Percentiles rank a stretch among this genome's conserved stretches.
These are phyloP conservation scores for Diospyros lotus DNA, from an alignment of 148 eudicot species.

Conservation along the genomic window DNA sequence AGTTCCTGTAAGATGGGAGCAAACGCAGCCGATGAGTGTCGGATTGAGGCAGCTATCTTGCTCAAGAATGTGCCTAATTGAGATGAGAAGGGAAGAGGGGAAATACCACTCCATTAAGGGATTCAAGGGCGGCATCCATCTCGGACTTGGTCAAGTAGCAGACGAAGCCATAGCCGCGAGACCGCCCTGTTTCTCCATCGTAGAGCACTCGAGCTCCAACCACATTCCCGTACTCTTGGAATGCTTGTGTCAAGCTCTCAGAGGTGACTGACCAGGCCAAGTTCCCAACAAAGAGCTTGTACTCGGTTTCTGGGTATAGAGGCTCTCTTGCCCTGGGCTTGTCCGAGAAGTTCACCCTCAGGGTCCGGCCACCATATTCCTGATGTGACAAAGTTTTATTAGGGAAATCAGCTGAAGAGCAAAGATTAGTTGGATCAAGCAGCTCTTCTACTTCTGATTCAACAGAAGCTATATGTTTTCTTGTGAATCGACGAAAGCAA, in stretches of 20 bases:
- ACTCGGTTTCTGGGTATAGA: conserved; percentile 80
- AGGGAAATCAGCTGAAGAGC: not conserved
- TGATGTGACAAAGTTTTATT: conserved; percentile 19
- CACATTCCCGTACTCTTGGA: conserved; percentile 60
- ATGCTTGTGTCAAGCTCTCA: conserved; percentile 57
- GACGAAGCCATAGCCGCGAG: conserved; percentile 93
- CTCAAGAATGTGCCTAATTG: not conserved
- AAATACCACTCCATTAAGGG: conserved; percentile 83
- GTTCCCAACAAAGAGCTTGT: conserved; percentile 87
- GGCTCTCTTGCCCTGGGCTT: conserved; percentile 71
- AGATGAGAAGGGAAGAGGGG: not conserved
- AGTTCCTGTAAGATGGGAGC: conserved; percentile 46
- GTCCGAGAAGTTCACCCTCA: conserved; percentile 87
- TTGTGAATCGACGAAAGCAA: not conserved
- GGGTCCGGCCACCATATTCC: conserved; percentile 80
- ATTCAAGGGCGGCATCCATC: conserved; percentile 76
- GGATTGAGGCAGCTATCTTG: no score
- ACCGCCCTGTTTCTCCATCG: conserved; percentile 90
- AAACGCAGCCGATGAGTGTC: no score
- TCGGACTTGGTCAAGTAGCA: conserved; percentile 49
- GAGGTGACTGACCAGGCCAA: conserved; percentile 85
- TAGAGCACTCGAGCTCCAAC: conserved; percentile 84
- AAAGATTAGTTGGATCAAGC: not conserved
- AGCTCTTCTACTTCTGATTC: not conserved
- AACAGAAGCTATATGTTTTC: not conserved